Evolutionary conservation across 176 grass and related monocot genomes (phyloP), one percentile per base, ranked within the genome.

Genomic region (Otatea glauca): DNA sequence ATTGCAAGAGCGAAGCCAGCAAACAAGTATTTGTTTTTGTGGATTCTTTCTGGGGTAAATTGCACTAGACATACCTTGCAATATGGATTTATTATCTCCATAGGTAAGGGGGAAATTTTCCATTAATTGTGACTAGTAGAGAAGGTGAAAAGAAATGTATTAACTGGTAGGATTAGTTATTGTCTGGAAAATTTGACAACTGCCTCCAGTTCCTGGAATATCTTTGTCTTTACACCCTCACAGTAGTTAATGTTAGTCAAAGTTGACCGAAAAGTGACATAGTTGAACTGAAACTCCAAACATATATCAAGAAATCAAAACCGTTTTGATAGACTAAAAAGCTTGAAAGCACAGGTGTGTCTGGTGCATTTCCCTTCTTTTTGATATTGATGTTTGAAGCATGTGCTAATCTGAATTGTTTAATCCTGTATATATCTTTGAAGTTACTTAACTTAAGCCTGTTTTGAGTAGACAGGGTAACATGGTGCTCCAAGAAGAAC

Each of bases 401-500:
- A 35, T 76, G 82, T 76, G 82, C 39, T n/a, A 76, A 54, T 14
- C 8, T 54, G 23, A 76, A 71, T 70, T 77, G 2, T 76, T 80
- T 48, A 38, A 23, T 72, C 15, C 7, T 7, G 18, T 68, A 71
- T 77, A 58, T 79, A 34, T 9, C 13, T 73, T 68, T 86, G 41
- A 67, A 67, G 67, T 78, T 81, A 54, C 49, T 90, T 82, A 90
- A 87, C 85, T 87, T 84, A 60, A 71, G 51, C 80, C 73, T 87
- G 86, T 99, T 98, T 84, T 99, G 93, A 89, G 90, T 99, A 99
- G 96, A 99, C 96, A 99, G 96, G 91, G 90, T 89, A 89, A 94
- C 86, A 89, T 86, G 82, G 86, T 88, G 85, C 81, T 91, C 83
- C 86, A 81, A 84, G 89, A 88, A 75, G 94, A 81, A 60, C 77